phyloP scores from a whole-genome alignment of 352 stramenopile genomes.

The Phytophthora palmivora region DNA sequence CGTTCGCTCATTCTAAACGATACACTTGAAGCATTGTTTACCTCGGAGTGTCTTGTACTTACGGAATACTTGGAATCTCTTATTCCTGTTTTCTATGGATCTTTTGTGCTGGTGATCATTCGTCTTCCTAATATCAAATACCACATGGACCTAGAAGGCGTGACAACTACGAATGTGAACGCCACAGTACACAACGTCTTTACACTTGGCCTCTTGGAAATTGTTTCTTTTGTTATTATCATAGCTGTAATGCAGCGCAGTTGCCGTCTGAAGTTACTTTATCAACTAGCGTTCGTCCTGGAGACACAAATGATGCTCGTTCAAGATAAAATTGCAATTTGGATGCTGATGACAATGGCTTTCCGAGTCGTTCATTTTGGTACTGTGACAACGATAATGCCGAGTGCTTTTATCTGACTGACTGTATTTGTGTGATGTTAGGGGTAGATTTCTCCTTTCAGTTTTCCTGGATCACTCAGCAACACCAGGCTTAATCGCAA shows the following conservation, averaged over 20 bases:
- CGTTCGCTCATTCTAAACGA: slow-evolving; percentile 2
- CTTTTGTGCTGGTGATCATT: slow-evolving; percentile 26
- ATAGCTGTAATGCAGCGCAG: slow-evolving; percentile 29
- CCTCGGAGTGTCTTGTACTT: slow-evolving; percentile 40
- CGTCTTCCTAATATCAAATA: slow-evolving; percentile 37
- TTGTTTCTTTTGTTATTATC: slow-evolving; percentile 37
- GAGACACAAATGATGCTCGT: slow-evolving; percentile 37
- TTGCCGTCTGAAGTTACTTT: slow-evolving; percentile 30
- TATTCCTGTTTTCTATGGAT: slow-evolving; percentile 38
- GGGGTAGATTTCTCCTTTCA: slow-evolving; percentile 32
- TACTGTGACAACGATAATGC: not conserved
- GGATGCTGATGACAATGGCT: slow-evolving; percentile 31
- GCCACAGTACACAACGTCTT: slow-evolving; percentile 7
- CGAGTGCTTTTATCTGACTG: no score
- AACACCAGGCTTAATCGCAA: no score
- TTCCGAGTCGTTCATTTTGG: slow-evolving; percentile 32
- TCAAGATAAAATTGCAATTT: slow-evolving; percentile 31
- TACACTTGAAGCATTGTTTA: slow-evolving; percentile 32
- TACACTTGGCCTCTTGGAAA: slow-evolving; percentile 32
- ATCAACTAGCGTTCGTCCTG: slow-evolving; percentile 48
- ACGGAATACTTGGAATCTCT: slow-evolving; percentile 44
- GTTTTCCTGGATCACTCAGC: slow-evolving; percentile 24
- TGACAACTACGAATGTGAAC: slow-evolving; percentile 14
- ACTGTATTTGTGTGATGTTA: not conserved
- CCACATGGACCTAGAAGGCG: slow-evolving; percentile 19